Evolutionary conservation across 2,329 filamentous ascomycete genomes (phyloP).

Genomic region (Orbilia javanica): DNA sequence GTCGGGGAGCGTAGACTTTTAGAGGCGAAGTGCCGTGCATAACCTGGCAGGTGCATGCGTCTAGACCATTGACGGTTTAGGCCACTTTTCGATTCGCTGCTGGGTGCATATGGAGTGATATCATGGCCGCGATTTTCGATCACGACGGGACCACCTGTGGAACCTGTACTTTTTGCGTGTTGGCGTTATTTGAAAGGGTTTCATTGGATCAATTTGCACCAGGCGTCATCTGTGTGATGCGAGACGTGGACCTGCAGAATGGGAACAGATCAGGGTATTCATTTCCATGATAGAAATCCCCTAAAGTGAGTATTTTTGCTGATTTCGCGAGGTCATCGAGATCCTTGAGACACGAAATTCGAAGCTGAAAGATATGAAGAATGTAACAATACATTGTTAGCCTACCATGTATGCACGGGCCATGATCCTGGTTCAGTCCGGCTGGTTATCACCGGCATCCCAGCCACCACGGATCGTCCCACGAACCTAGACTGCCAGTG

Average conservation of each 20-base stretch:
- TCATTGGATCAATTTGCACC: neutral
- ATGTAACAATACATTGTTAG: neutral
- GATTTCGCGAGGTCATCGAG: neutral
- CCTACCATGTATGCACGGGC: neutral
- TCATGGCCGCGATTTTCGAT: neutral
- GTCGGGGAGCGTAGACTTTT: too few relatives aligned
- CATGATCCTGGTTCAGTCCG: neutral
- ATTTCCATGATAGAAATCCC: neutral
- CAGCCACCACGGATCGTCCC: constrained; percentile 8
- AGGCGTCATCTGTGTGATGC: neutral
- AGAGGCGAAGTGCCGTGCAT: neutral
- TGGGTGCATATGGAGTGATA: neutral
- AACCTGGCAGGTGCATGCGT: neutral
- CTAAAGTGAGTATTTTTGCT: neutral
- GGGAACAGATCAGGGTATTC: neutral
- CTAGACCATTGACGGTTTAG: neutral
- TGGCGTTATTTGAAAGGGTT: neutral
- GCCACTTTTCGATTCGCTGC: neutral
- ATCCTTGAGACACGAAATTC: neutral
- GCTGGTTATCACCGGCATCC: constrained; percentile 14
- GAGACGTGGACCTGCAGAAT: constrained; percentile 7
- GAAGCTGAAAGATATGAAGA: neutral
- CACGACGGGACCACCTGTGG: too few relatives aligned
- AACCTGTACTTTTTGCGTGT: neutral
- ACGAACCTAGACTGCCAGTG: neutral